Evolutionary conservation across 805 yeast genomes (phyloP).

Genomic region (Candida lessepsii): DNA sequence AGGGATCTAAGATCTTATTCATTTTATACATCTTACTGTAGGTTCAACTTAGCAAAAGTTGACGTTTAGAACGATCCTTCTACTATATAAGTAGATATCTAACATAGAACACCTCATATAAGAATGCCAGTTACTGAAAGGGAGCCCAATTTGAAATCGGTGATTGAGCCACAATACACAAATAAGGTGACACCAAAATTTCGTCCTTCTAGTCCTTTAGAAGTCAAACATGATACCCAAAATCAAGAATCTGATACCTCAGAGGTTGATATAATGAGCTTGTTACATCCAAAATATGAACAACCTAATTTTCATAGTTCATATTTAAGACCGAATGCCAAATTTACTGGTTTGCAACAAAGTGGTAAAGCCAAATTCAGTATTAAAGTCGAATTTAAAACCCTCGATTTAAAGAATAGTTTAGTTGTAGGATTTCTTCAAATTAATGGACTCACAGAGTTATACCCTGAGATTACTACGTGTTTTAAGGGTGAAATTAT

Average conservation of each 20-base stretch:
- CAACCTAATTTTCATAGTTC: constrained; percentile 35
- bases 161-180: constrained; percentile 4
- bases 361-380: constrained; percentile 64
- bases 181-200: background rate
- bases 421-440: constrained; percentile 58
- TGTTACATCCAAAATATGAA: constrained; percentile 9
- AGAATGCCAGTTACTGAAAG: constrained; percentile 15
- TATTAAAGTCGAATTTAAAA: constrained; percentile 65
- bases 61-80: too few relatives aligned
- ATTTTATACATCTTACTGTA: background rate
- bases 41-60: too few relatives aligned
- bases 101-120: background rate
- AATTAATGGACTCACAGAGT: constrained; percentile 62
- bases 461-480: constrained; percentile 63
- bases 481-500: constrained; percentile 72
- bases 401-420: constrained; percentile 60
- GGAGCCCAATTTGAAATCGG: constrained; percentile 8
- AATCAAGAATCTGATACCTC: background rate
- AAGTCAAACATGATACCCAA: background rate
- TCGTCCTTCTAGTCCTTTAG: constrained; percentile 1
- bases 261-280: constrained; percentile 10
- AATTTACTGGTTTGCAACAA: constrained; percentile 67
- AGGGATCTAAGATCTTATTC: constrained; percentile 1
- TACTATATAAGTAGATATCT: too few relatives aligned
- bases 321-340: constrained; percentile 60